Conservation (phyloP, 192 early-diverging fungal genomes). For the Funneliformis geosporum region DNA sequence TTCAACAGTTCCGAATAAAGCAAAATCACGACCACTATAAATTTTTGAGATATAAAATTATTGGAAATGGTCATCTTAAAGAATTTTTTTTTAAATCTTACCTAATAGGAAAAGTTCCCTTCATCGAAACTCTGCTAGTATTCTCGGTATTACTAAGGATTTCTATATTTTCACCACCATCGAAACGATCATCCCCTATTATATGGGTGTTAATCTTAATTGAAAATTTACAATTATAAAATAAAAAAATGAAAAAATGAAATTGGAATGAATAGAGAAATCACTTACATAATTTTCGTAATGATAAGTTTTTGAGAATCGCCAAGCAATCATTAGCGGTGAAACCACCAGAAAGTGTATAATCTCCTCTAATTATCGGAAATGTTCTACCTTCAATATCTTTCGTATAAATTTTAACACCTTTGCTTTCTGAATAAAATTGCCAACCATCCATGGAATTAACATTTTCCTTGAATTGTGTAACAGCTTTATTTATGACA, state of each 20-base stretch:
- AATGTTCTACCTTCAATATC: constrained; percentile 40
- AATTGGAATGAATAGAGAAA: too few relatives aligned
- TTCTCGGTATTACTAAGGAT: constrained; percentile 54
- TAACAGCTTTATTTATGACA: constrained; percentile 43
- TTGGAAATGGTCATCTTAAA: neutral
- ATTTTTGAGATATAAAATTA: constrained; percentile 23
- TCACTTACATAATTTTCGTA: constrained; percentile 38
- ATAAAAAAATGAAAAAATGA: neutral
- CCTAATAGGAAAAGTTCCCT: constrained; percentile 42
- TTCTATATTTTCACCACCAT: constrained; percentile 48
- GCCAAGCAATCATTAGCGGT: constrained; percentile 56
- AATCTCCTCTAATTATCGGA: constrained; percentile 55
- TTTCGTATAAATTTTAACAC: constrained; percentile 52
- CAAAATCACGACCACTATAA: constrained; percentile 50
- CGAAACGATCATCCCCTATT: constrained; percentile 55
- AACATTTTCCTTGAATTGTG: constrained; percentile 48
- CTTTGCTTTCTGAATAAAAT: constrained; percentile 44
- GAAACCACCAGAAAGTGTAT: constrained; percentile 49
- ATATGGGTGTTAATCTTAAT: neutral
- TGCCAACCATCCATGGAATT: constrained; percentile 50
- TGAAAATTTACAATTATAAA: neutral
- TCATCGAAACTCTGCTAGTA: constrained; percentile 43
- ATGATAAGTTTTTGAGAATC: constrained; percentile 47
- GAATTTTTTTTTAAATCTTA: constrained; percentile 4
- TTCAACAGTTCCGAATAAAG: constrained; percentile 51